Evolutionary conservation across 306 rosid species (phyloP).

Genomic region (Quercus alba): DNA sequence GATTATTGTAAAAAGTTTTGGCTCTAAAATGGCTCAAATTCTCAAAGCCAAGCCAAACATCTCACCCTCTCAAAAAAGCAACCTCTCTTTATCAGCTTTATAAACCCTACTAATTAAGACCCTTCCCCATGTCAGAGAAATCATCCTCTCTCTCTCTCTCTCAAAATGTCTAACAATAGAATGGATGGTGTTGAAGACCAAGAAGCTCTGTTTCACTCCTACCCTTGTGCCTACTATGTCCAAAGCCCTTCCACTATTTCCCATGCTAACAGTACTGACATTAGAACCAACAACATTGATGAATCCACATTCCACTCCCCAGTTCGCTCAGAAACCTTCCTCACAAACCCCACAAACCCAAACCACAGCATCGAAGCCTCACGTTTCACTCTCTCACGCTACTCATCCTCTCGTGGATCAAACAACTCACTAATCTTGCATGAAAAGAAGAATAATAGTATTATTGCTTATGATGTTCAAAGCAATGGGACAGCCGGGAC

Average conservation of each 20-base stretch:
- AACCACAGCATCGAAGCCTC: slow-evolving; percentile 26
- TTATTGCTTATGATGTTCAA: slow-evolving; percentile 45
- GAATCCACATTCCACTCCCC: slow-evolving; percentile 57
- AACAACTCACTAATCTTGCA: slow-evolving; percentile 49
- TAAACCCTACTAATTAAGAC: slow-evolving; percentile 27
- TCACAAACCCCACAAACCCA: slow-evolving; percentile 20
- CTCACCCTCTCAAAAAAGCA: slow-evolving; percentile 15
- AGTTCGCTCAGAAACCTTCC: slow-evolving; percentile 25
- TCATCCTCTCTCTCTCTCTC: slow-evolving; percentile 8
- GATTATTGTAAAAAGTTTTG: neutral
- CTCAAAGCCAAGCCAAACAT: slow-evolving; percentile 3
- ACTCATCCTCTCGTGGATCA: slow-evolving; percentile 71
- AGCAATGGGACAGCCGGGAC: slow-evolving; percentile 40
- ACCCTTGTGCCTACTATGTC: slow-evolving; percentile 69
- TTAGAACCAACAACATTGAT: slow-evolving; percentile 41
- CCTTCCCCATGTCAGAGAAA: slow-evolving; percentile 16
- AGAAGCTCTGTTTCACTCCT: slow-evolving; percentile 47
- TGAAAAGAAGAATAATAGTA: slow-evolving; percentile 36
- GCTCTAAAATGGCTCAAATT: slow-evolving; percentile 8
- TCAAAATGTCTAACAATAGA: slow-evolving; percentile 22
- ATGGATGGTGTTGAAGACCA: slow-evolving; percentile 58
- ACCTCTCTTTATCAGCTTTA: slow-evolving; percentile 23
- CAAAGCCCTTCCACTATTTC: slow-evolving; percentile 86
- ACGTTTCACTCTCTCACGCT: slow-evolving; percentile 49
- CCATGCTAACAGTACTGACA: slow-evolving; percentile 55